These are phyloP conservation scores for Tylopilus balloui DNA, from an alignment of 768 basidiomycete genomes.

Conservation along the genomic window DNA sequence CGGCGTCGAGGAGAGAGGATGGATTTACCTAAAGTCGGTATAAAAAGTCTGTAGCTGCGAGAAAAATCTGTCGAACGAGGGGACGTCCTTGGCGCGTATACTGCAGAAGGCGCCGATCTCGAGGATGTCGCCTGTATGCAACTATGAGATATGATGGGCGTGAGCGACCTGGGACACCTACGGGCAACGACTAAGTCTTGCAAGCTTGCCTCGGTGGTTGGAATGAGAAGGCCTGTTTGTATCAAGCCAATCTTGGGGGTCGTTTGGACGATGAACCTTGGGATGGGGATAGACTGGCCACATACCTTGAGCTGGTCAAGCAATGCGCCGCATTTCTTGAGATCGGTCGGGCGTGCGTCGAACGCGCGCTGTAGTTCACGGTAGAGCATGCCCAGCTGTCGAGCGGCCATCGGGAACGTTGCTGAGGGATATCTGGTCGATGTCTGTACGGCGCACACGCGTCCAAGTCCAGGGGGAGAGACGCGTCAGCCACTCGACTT, in stretches of 20 bases:
- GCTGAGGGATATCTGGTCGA: background rate
- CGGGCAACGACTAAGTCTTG: constrained; percentile 73
- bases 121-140: constrained; percentile 75
- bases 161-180: constrained; percentile 36
- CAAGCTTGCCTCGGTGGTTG: constrained; percentile 56
- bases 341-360: constrained; percentile 57
- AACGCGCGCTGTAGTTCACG: constrained; percentile 66
- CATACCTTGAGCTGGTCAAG: constrained; percentile 74
- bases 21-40: constrained; percentile 67
- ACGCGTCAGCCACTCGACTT: constrained; percentile 46
- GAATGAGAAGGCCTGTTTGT: constrained; percentile 71
- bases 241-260: constrained; percentile 64
- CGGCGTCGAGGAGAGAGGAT: constrained; percentile 2
- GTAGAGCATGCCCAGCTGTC: constrained; percentile 57
- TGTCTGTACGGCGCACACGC: constrained; percentile 22
- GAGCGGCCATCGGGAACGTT: constrained; percentile 41
- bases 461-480: constrained; percentile 33
- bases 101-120: constrained; percentile 96
- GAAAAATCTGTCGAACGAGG: constrained; percentile 94
- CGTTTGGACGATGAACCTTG: background rate
- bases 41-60: constrained; percentile 89
- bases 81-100: constrained; percentile 80
- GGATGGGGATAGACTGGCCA: background rate
- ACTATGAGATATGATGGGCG: background rate
- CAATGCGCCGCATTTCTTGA: constrained; percentile 58